phyloP scores from a whole-genome alignment of 345 rosid genomes.

The Ceriops zippeliana region DNA sequence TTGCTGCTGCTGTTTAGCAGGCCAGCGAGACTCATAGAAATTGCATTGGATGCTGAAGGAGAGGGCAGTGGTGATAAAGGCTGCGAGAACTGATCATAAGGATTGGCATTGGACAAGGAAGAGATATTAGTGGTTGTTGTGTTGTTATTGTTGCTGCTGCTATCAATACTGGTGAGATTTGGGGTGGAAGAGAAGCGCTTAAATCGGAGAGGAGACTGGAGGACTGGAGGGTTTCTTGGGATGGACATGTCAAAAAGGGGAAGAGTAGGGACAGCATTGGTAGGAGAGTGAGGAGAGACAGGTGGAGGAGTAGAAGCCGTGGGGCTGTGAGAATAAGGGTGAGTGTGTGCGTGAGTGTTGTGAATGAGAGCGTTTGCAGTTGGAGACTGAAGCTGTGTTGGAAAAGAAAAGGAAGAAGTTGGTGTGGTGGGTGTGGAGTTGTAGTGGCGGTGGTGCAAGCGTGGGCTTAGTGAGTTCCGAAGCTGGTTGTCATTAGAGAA shows the following conservation, averaged over 20 bases:
- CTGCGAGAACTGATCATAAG: conserved; percentile 21
- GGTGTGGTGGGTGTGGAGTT: conserved; percentile 29
- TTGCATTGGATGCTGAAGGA: conserved; percentile 11
- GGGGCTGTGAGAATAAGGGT: too few relatives aligned
- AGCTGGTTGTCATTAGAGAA: neutral
- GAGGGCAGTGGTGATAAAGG: conserved; percentile 31
- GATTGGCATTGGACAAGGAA: neutral
- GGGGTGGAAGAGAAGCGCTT: conserved; percentile 28
- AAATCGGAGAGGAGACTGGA: conserved; percentile 38
- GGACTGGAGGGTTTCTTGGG: conserved; percentile 45
- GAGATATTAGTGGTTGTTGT: neutral
- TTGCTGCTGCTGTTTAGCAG: neutral
- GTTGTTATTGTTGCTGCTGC: neutral
- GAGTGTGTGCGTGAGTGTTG: too few relatives aligned
- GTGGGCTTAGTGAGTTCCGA: neutral
- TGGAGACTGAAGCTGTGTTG: conserved; percentile 13
- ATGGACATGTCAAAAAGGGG: conserved; percentile 46
- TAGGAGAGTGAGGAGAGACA: conserved; percentile 15
- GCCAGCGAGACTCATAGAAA: conserved; percentile 2
- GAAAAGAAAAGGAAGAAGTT: conserved; percentile 43
- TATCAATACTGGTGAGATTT: too few relatives aligned
- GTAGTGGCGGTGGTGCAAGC: conserved; percentile 14
- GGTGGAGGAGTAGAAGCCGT: neutral
- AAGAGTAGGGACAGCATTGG: conserved; percentile 39
- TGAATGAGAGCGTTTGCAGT: neutral